Evolutionary conservation across 441 rosid genomes (phyloP), one percentile per base, ranked within the genome.

Genomic region (Erysimum cheiri): DNA sequence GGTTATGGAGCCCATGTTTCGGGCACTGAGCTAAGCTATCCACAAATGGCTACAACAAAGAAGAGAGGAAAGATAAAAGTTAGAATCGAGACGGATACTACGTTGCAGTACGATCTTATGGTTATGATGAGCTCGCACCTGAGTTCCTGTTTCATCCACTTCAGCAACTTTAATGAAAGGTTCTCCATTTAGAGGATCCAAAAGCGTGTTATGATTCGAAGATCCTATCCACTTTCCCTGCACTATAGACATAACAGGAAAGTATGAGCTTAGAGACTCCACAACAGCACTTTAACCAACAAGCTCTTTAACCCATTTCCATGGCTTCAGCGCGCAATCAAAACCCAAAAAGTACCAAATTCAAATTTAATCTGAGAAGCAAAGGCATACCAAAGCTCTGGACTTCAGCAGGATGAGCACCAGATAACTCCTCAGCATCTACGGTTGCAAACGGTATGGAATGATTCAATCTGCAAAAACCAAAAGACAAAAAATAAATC

Each of bases 141-240:
- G 85, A 80, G 89, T 82, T 74, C 79, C 96, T 4, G 78, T 60
- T 87, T 87, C 93, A 67, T 87, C 89, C 7, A 95, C 85, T 56
- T 95, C 96, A 67, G 96, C 91, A 75, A 90, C 77, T 70, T 85
- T 88, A 62, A 95, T 90, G 80, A 95, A 95, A 0, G 93, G 84
- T 66, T 95, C 99, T 71, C 98, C 98, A 84, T 92, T 95, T 64
- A 95, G 70, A 77, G 99, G 99, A 85, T 95, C 97, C 65, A 92
- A 39, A 58, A 95, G 75, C 0, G 86, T 84, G 64, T 78, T 87
- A 83, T 86, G 81, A 37, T 72, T 84, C 3, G 92, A 72, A 9
- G 98, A 87, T 33, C 87, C 89, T 12, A 66, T 85, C 97, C 97
- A 92, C 76, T 87, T 90, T 10, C 99, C 99, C 83, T 85, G 94